Percentiles rank a stretch among this genome's conserved stretches.
These are phyloP conservation scores for Craterostigma plantagineum DNA, from an alignment of 257 asterid genomes.

Conservation along the genomic window DNA sequence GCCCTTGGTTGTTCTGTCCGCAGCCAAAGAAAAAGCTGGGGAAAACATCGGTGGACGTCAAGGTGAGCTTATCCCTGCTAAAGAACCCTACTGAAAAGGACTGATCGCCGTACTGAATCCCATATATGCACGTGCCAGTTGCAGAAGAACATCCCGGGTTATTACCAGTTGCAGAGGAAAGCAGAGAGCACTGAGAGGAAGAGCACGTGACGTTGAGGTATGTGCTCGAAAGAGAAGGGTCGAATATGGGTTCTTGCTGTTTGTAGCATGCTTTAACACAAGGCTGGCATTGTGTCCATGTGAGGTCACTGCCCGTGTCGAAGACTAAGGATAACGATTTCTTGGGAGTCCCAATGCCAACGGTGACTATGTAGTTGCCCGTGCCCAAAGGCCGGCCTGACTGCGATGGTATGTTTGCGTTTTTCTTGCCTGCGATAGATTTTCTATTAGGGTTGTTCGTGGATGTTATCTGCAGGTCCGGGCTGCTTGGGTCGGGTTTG, in stretches of 20 bases:
- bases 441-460: conserved; percentile 1
- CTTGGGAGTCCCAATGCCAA: conserved; percentile 55
- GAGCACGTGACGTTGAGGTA: conserved; percentile 37
- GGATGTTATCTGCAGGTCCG: conserved; percentile 2
- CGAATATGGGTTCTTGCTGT: conserved; percentile 42
- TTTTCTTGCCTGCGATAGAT: conserved; percentile 6
- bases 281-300: conserved; percentile 85
- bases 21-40: conserved; percentile 51
- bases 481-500: neutral
- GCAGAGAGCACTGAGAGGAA: conserved; percentile 26
- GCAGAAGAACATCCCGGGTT: conserved; percentile 19
- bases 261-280: conserved; percentile 31
- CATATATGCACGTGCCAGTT: conserved; percentile 29
- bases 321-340: conserved; percentile 24
- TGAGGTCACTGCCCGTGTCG: conserved; percentile 76
- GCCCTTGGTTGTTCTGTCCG: conserved; percentile 53
- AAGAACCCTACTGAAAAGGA: conserved; percentile 45
- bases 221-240: conserved; percentile 31
- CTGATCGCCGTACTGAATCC: conserved; percentile 35
- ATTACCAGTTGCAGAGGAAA: conserved; percentile 24
- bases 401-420: conserved; percentile 25
- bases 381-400: conserved; percentile 33
- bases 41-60: conserved; percentile 23
- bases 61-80: conserved; percentile 28
- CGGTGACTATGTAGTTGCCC: conserved; percentile 39